Conservation (phyloP, 371 early-diverging fungal genomes). For the Syncephalis plumigaleata region DNA sequence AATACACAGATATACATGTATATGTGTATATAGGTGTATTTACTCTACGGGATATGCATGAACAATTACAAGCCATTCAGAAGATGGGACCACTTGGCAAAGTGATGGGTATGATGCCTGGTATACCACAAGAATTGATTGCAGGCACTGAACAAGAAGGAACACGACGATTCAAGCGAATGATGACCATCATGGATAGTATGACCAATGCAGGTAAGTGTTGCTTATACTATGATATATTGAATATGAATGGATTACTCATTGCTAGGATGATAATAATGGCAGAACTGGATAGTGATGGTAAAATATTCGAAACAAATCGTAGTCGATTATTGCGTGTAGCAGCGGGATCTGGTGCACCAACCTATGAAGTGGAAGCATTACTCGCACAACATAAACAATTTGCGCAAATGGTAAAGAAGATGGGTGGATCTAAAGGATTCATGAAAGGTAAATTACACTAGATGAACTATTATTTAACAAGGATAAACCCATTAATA, state of each 20-base stretch:
- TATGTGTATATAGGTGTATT: slow-evolving; percentile 34
- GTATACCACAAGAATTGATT: slow-evolving; percentile 77
- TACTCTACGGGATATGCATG: slow-evolving; percentile 95
- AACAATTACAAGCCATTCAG: slow-evolving; percentile 88
- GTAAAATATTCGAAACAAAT: slow-evolving; percentile 65
- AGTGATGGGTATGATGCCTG: slow-evolving; percentile 97
- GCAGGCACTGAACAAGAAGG: slow-evolving; percentile 64
- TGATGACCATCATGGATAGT: slow-evolving; percentile 95
- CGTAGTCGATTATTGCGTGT: slow-evolving; percentile 72
- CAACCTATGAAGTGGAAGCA: slow-evolving; percentile 70
- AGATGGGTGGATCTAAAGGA: slow-evolving; percentile 88
- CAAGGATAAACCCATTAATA: too few relatives aligned
- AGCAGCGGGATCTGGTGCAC: slow-evolving; percentile 83
- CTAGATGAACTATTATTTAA: too few relatives aligned
- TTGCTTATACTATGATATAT: neutral
- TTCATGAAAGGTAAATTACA: slow-evolving; percentile 35
- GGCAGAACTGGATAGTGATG: slow-evolving; percentile 83
- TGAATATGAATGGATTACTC: neutral
- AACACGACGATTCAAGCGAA: slow-evolving; percentile 55
- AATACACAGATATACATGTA: neutral
- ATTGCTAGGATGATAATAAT: too few relatives aligned
- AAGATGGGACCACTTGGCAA: slow-evolving; percentile 92
- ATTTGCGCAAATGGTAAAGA: slow-evolving; percentile 89
- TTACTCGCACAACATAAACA: slow-evolving; percentile 66
- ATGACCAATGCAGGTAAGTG: slow-evolving; percentile 71